Percentiles rank a stretch among this genome's conserved stretches.
Evolutionary conservation across 495 filamentous ascomycete genomes (phyloP).

Genomic region (Hyaloscypha hepaticicola): DNA sequence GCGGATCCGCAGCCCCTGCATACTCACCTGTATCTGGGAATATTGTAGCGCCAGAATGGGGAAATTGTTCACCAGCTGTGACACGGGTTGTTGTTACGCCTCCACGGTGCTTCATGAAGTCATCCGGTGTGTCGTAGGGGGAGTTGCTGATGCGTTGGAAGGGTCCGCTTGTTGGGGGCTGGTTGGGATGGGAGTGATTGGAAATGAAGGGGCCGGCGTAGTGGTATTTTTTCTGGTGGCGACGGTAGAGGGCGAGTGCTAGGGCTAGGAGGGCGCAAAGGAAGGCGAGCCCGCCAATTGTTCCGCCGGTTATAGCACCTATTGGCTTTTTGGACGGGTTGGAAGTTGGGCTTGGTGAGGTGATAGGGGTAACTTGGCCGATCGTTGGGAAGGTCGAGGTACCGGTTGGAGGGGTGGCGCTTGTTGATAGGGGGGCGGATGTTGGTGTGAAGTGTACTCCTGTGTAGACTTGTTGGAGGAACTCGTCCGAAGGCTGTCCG

Average conservation of each 20-base stretch:
- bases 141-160: conserved; percentile 18
- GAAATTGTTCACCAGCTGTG: not conserved
- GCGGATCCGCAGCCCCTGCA: not conserved
- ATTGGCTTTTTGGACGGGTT: conserved; percentile 2
- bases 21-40: not conserved
- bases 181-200: not conserved
- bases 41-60: not conserved
- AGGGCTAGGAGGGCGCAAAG: conserved; percentile 1
- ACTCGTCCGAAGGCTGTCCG: conserved; percentile 22
- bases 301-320: conserved; percentile 16
- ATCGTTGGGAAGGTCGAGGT: too few species aligned
- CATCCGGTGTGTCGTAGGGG: conserved; percentile 9
- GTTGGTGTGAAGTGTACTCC: conserved; percentile 25
- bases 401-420: conserved; percentile 2
- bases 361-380: not conserved
- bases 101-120: not conserved
- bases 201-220: conserved; percentile 13
- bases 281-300: conserved; percentile 15
- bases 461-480: conserved; percentile 28
- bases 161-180: conserved; percentile 13
- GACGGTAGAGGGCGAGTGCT: conserved; percentile 11
- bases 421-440: not conserved
- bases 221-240: conserved; percentile 8
- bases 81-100: not conserved
- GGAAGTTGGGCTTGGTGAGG: not conserved